Percentiles rank a stretch among this genome's conserved stretches.
phyloP scores from a whole-genome alignment of 108 stramenopile genomes.

The Schizochytrium sp. region DNA sequence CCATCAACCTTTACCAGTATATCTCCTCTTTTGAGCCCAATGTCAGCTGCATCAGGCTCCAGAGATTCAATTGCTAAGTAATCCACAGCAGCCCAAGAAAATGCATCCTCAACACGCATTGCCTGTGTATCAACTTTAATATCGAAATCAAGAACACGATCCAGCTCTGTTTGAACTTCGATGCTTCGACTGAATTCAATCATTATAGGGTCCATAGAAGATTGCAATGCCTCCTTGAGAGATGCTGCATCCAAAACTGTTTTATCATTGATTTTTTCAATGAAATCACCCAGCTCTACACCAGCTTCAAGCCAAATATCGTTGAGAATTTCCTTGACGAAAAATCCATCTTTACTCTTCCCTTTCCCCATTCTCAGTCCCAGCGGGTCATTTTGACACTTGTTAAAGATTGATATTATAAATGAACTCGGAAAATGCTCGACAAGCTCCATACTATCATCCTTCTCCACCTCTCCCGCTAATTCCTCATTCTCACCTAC shows the following conservation, averaged over 20 bases:
- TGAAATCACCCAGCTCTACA: background rate
- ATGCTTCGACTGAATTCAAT: background rate
- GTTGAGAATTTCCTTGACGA: slow-evolving; percentile 46
- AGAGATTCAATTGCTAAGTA: background rate
- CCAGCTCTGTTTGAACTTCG: background rate
- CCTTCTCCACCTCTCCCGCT: too few relatives aligned
- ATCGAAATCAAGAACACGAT: background rate
- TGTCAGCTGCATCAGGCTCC: background rate
- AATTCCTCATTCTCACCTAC: background rate
- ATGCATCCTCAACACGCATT: background rate
- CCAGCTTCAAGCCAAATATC: slow-evolving; percentile 12
- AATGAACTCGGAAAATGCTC: background rate
- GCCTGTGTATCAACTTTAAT: background rate
- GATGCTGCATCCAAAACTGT: background rate
- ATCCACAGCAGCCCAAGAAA: background rate
- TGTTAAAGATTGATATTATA: background rate
- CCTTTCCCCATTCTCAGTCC: background rate
- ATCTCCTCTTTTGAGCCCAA: background rate
- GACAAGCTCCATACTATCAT: too few relatives aligned
- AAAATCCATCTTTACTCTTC: background rate
- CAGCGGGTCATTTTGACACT: slow-evolving; percentile 20
- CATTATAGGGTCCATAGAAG: background rate
- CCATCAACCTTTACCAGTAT: background rate
- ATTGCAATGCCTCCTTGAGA: background rate
- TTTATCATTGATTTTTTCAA: background rate